Conservation (phyloP, 331 rosid genomes). For the Pyrus hybrid region DNA sequence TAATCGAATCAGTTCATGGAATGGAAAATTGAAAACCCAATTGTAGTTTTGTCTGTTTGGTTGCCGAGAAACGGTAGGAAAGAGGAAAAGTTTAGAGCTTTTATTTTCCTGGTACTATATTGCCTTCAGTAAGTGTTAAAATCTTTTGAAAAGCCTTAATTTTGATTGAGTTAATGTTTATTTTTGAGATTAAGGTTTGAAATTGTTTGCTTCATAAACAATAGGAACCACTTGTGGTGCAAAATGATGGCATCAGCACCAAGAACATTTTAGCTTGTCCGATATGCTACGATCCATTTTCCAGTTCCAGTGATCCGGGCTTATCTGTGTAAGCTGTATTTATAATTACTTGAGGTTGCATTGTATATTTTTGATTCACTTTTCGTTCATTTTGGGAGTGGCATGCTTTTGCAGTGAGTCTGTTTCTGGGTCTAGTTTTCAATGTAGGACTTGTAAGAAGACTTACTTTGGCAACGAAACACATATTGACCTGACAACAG, state of each 20-base stretch:
- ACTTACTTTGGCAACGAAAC: constrained; percentile 52
- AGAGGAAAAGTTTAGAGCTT: too few relatives aligned
- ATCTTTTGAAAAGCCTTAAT: background rate
- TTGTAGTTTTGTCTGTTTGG: background rate
- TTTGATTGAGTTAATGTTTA: background rate
- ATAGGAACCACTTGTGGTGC: constrained; percentile 38
- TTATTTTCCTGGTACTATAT: too few relatives aligned
- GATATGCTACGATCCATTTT: constrained; percentile 55
- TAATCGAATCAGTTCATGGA: background rate
- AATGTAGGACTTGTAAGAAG: constrained; percentile 74
- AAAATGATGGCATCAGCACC: constrained; percentile 28
- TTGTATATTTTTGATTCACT: background rate
- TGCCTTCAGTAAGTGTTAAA: background rate
- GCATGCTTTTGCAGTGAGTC: constrained; percentile 37
- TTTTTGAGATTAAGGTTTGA: background rate
- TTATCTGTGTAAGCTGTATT: constrained; percentile 48
- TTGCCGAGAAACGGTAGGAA: background rate
- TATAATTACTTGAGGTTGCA: background rate
- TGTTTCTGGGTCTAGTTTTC: constrained; percentile 42
- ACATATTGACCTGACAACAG: constrained; percentile 55
- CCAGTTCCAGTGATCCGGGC: constrained; percentile 19
- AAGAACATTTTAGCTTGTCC: constrained; percentile 69
- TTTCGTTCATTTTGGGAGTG: background rate
- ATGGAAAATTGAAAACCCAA: background rate
- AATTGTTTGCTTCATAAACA: background rate